Base-by-base conservation (phyloP, 2,329 filamentous ascomycete species). In the Zalaria sp. region DNA sequence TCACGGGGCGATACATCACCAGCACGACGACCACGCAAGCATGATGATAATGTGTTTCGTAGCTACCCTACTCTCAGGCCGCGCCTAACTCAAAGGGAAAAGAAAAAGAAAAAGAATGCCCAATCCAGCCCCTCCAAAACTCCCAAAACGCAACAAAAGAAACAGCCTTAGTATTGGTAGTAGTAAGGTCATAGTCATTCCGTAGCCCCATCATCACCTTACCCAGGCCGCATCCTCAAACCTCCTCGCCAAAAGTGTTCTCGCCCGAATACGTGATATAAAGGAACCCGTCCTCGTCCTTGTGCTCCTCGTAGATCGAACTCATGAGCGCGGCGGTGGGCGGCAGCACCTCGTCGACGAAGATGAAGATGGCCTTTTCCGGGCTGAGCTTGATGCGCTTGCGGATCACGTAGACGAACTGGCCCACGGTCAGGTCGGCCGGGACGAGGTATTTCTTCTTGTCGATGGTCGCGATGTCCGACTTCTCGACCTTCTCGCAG, bases 361-460 rank as follows among this genome's bases (percentile, higher is more conserved):
- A 98, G 75, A 98, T 96, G 76, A 98, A 98, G 71, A 98, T 98
- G 62, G 91, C 91, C 77, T 98, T 98, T 73, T 98, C 91, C 28
- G 91, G 91, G 42, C 87, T 94, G 53, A 98, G 77, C 41, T 98
- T 98, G 72, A 98, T 98, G 60, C 91, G 83, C 78, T 98, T 98
- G 65, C 91, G 87, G 69, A 98, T 98, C 51, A 98, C 91, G 68
- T 98, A 98, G 70, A 98, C 91, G 63, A 98, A 95, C 80, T 98
- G 91, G 57, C 91, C 91, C 49, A 98, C 91, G 49, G 91, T 98
- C 60, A 98, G 78, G 62, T 98, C 91, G 54, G 91, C 87, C 9
- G 91, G 91, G 27, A 98, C 91, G 38, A 98, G 77, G 61, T 98
- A 98, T 73, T 98, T 98, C 80, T 98, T 98, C 81, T 98, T 98